Percentiles rank a stretch among this genome's conserved stretches.
phyloP scores from a whole-genome alignment of 2,329 filamentous ascomycete species.

The Bimuria novae-zelandiae region DNA sequence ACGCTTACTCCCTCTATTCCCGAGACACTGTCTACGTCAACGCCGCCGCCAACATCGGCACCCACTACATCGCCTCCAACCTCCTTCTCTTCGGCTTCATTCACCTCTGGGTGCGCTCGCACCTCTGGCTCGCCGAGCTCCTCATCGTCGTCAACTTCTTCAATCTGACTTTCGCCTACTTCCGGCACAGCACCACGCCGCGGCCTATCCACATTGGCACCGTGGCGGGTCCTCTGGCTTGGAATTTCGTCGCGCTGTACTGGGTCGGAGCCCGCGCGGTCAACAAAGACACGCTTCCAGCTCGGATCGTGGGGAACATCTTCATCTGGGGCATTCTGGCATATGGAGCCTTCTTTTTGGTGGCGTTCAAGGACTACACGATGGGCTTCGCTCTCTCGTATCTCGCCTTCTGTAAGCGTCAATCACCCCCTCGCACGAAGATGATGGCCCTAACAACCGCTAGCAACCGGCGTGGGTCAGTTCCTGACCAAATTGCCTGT shows the following conservation, averaged over 20 bases:
- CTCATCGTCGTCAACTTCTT: constrained; percentile 80
- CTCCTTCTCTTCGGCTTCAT: constrained; percentile 81
- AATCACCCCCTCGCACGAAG: neutral
- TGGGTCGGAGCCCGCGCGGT: constrained; percentile 87
- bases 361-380: constrained; percentile 73
- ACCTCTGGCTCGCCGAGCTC: constrained; percentile 77
- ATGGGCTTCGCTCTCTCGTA: constrained; percentile 80
- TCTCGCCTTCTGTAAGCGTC: constrained; percentile 66
- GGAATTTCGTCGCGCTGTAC: constrained; percentile 84
- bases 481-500: constrained; percentile 72
- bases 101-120: constrained; percentile 76
- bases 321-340: constrained; percentile 84
- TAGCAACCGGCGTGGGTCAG: constrained; percentile 75
- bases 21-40: constrained; percentile 65
- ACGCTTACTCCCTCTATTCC: constrained; percentile 77
- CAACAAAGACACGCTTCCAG: constrained; percentile 66
- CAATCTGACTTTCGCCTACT: constrained; percentile 79
- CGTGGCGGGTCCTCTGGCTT: constrained; percentile 78
- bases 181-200: constrained; percentile 73
- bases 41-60: constrained; percentile 75
- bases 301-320: constrained; percentile 82
- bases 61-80: constrained; percentile 86
- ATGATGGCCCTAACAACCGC: no score
- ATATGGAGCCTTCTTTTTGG: constrained; percentile 77
- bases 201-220: constrained; percentile 76